These are phyloP conservation scores for Citeromyces siamensis DNA, from an alignment of 1,139 yeast species.

Conservation along the genomic window DNA sequence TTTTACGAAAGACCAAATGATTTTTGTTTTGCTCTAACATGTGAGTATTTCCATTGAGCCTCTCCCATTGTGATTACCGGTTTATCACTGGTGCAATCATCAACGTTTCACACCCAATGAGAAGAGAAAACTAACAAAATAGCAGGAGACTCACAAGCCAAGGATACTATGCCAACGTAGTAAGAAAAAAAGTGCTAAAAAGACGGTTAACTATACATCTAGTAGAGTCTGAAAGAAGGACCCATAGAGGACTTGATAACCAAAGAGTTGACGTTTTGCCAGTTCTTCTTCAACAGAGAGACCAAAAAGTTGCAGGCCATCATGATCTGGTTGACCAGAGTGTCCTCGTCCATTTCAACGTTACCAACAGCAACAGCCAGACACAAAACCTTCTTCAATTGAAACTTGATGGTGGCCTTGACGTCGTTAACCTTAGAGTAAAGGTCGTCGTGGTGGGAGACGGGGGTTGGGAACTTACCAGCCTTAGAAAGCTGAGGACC, in stretches of 20 bases:
- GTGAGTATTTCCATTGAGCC: no score
- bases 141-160: no score
- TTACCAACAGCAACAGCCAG: conserved; percentile 96
- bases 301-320: conserved; percentile 99
- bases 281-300: conserved; percentile 99
- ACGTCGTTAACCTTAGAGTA: conserved; percentile 94
- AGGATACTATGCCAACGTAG: no score
- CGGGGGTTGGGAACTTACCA: conserved; percentile 99
- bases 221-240: conserved; percentile 99
- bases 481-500: conserved; percentile 99
- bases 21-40: no score
- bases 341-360: conserved; percentile 98
- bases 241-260: conserved; percentile 99
- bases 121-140: no score
- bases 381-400: conserved; percentile 94
- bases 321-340: conserved; percentile 95
- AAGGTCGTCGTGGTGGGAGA: conserved; percentile 97
- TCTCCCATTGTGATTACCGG: no score
- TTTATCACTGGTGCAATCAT: no score
- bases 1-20: no score
- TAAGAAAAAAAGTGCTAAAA: no score
- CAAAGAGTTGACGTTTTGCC: conserved; percentile 99
- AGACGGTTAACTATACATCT: conserved; percentile 19
- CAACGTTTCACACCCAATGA: no score
- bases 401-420: conserved; percentile 99